Conservation (phyloP, 179 eudicot genomes). For the Nepenthes alata region DNA sequence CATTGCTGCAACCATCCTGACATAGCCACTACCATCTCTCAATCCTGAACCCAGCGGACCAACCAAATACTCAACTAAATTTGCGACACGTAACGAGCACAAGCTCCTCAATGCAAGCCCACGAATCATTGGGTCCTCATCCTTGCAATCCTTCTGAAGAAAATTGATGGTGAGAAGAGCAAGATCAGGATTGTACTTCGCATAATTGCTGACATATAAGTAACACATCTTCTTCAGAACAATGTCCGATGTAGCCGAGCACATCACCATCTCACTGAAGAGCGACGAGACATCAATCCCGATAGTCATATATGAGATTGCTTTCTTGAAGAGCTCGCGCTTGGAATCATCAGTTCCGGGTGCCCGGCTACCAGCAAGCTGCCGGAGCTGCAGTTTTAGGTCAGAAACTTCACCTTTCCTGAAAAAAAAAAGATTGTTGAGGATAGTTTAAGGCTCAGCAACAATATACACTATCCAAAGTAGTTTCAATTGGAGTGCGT, state of each 20-base stretch:
- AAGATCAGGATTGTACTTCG: slow-evolving; percentile 84
- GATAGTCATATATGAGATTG: slow-evolving; percentile 88
- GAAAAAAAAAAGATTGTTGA: slow-evolving; percentile 9
- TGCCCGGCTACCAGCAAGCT: slow-evolving; percentile 83
- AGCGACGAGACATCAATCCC: slow-evolving; percentile 89
- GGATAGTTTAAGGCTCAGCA: slow-evolving; percentile 5
- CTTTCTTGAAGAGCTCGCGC: slow-evolving; percentile 86
- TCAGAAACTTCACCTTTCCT: slow-evolving; percentile 94
- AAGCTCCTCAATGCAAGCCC: slow-evolving; percentile 96
- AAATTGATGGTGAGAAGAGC: slow-evolving; percentile 92
- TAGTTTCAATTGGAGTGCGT: neutral
- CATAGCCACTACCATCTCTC: slow-evolving; percentile 83
- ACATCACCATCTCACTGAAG: slow-evolving; percentile 99
- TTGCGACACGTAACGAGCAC: slow-evolving; percentile 75
- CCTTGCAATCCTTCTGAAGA: slow-evolving; percentile 91
- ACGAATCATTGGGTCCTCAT: slow-evolving; percentile 93
- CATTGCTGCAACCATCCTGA: slow-evolving; percentile 73
- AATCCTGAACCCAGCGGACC: slow-evolving; percentile 83
- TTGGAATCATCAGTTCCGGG: slow-evolving; percentile 84
- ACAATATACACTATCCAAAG: slow-evolving; percentile 2
- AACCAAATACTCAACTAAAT: slow-evolving; percentile 91
- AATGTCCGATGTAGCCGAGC: slow-evolving; percentile 95
- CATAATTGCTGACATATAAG: slow-evolving; percentile 93
- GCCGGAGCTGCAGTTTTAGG: slow-evolving; percentile 80
- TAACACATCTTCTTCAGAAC: slow-evolving; percentile 99